Evolutionary conservation across 495 filamentous ascomycete species (phyloP), one percentile per base, ranked within the genome.

Genomic region (Penicillium atrosanguineum): DNA sequence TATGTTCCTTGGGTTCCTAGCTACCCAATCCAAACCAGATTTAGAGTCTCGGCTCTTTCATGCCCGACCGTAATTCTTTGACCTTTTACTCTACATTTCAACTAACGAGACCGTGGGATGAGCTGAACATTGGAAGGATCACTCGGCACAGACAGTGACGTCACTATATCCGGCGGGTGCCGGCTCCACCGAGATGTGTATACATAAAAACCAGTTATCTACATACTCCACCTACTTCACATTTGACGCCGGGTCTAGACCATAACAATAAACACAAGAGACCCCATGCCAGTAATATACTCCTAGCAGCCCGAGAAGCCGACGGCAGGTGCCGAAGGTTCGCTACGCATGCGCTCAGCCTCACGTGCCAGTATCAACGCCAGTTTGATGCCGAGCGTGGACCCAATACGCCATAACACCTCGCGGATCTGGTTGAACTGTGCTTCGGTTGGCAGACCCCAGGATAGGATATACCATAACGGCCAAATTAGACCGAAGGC

Each of bases 401-500:
- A 68, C 6, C 73, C 74, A 12, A 72, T 49, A 5, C 61, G 55
- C 7, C 46, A 52, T 0, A 77, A 51, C 44, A 62, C 68, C 8
- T 49, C 47, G 0, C 64, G 59, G 21, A 74, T 68, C 43, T 69
- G 65, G 8, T 63, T 48, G 2, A 47, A 48, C 53, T 77, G 73
- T 0, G 49, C 46, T 12, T 65, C 58, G 1, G 68, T 71, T 1
- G 73, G 71, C 41, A 76, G 52, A 0, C 69, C 71, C 29, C 58
- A 71, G 14, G 69, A 65, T 7, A 73, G 36, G 12, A 74, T 61
- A 36, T 74, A 72, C 74, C 74, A 77, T 16, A 76, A 50, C 0
- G 74, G 74, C 74, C 74, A 77, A 3, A 76, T 61, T 47, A 75
- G 58, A 16, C 63, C 65, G 28, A 75, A 71, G 0, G 55, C 70